These are phyloP conservation scores for Hamamelis virginiana DNA, from an alignment of 164 flowering plant genomes.

Conservation along the genomic window DNA sequence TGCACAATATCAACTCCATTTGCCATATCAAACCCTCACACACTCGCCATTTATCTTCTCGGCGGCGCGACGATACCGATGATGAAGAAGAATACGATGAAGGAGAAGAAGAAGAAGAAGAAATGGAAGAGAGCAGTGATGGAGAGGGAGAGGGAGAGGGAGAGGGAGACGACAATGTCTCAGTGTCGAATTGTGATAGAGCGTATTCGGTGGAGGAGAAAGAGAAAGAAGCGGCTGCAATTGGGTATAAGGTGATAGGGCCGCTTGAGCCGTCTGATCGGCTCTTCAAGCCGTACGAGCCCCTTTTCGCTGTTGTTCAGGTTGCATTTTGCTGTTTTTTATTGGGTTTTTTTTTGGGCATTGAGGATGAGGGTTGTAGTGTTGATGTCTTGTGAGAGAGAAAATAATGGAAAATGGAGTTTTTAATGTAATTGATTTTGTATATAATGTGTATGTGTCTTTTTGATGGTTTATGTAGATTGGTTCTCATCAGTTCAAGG, in stretches of 20 bases:
- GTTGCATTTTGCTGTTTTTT: slow-evolving; percentile 28
- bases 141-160: slow-evolving; percentile 23
- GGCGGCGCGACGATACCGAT: slow-evolving; percentile 12
- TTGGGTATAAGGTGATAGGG: slow-evolving; percentile 87
- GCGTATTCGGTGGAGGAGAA: slow-evolving; percentile 62
- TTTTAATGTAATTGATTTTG: not conserved
- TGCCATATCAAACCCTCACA: not conserved
- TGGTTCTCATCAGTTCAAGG: slow-evolving; percentile 98
- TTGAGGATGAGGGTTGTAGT: not conserved
- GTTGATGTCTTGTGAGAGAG: not conserved
- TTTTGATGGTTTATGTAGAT: slow-evolving; percentile 41
- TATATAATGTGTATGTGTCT: not conserved
- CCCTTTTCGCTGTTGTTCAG: slow-evolving; percentile 92
- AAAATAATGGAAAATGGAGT: not conserved
- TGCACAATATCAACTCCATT: slow-evolving; percentile 5
- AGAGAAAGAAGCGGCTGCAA: slow-evolving; percentile 66
- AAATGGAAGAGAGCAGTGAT: slow-evolving; percentile 17
- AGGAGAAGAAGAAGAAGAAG: slow-evolving; percentile 30
- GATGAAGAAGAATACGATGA: slow-evolving; percentile 23
- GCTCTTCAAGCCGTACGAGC: slow-evolving; percentile 66
- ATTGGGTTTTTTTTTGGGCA: not conserved
- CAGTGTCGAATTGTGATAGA: slow-evolving; percentile 22
- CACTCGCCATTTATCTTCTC: slow-evolving; percentile 36
- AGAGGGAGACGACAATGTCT: slow-evolving; percentile 14
- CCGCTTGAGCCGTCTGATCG: slow-evolving; percentile 58